A percentile compares a stretch with the other conserved stretches of the same genome.
These are phyloP conservation scores for Salix caprea DNA, from an alignment of 345 rosid species.

Conservation along the genomic window DNA sequence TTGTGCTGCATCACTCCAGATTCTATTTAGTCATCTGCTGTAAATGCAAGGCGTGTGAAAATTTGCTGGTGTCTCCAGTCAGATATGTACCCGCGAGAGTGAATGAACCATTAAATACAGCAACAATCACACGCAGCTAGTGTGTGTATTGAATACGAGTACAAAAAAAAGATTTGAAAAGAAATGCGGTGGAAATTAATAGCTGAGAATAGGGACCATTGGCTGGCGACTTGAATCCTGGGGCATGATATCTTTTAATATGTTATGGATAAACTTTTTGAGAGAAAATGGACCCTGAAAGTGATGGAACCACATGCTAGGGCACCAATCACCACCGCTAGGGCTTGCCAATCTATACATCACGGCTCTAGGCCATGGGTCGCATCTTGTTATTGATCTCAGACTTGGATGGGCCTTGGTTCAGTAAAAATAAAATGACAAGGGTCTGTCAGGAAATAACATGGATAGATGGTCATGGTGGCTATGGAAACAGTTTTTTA, in stretches of 20 bases:
- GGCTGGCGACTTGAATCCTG: not conserved
- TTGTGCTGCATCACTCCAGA: not conserved
- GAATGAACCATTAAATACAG: no score
- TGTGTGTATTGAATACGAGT: no score
- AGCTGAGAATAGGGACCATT: not conserved
- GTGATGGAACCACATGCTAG: not conserved
- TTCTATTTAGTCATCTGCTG: not conserved
- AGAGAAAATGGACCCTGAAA: not conserved
- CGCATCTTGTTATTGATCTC: not conserved
- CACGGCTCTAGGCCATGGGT: not conserved
- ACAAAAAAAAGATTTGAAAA: no score
- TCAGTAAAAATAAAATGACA: no score
- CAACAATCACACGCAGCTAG: no score
- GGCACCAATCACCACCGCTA: not conserved
- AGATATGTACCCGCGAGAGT: no score
- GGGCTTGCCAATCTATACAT: not conserved
- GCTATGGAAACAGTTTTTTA: no score
- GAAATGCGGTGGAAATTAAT: not conserved
- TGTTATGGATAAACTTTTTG: not conserved
- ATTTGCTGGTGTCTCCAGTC: no score
- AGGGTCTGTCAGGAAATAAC: no score
- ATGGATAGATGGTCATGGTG: no score
- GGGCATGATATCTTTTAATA: not conserved
- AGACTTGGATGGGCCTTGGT: not conserved
- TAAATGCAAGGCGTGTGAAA: not conserved